Evolutionary conservation across 2,329 filamentous ascomycete species (phyloP).

Genomic region (Arachnomyces sp.): DNA sequence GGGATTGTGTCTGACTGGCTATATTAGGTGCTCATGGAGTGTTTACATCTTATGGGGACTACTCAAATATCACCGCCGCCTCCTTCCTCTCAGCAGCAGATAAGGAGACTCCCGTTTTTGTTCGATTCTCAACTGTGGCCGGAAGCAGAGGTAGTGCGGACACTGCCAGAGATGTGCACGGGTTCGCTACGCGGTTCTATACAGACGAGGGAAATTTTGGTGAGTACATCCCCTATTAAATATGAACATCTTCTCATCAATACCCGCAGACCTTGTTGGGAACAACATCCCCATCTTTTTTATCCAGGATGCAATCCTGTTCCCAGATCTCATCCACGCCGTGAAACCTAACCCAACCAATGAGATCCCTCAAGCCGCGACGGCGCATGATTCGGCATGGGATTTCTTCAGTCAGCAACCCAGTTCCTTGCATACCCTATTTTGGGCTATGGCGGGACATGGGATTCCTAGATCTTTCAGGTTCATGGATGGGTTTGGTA

Average conservation of each 20-base stretch:
- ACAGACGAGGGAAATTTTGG: slow-evolving; percentile 65
- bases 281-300: slow-evolving; percentile 38
- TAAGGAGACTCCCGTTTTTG: slow-evolving; percentile 58
- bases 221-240: slow-evolving; percentile 12
- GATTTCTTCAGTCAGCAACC: slow-evolving; percentile 36
- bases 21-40: slow-evolving; percentile 54
- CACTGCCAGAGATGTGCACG: slow-evolving; percentile 64
- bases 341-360: slow-evolving; percentile 36
- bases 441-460: slow-evolving; percentile 36
- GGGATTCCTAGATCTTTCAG: slow-evolving; percentile 35
- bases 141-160: slow-evolving; percentile 63
- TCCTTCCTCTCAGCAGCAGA: slow-evolving; percentile 52
- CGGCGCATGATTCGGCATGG: slow-evolving; percentile 47
- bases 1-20: not conserved
- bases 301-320: slow-evolving; percentile 35
- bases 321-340: slow-evolving; percentile 34
- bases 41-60: slow-evolving; percentile 61
- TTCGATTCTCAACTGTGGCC: slow-evolving; percentile 69
- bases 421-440: slow-evolving; percentile 40
- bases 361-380: slow-evolving; percentile 45
- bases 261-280: slow-evolving; percentile 27
- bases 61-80: slow-evolving; percentile 60
- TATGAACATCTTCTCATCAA: not conserved
- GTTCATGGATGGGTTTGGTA: slow-evolving; percentile 32
- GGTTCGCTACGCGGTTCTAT: slow-evolving; percentile 63